Percentiles rank a stretch among this genome's conserved stretches.
phyloP scores from a whole-genome alignment of 768 basidiomycete genomes.

The Tubosaeta sp. region DNA sequence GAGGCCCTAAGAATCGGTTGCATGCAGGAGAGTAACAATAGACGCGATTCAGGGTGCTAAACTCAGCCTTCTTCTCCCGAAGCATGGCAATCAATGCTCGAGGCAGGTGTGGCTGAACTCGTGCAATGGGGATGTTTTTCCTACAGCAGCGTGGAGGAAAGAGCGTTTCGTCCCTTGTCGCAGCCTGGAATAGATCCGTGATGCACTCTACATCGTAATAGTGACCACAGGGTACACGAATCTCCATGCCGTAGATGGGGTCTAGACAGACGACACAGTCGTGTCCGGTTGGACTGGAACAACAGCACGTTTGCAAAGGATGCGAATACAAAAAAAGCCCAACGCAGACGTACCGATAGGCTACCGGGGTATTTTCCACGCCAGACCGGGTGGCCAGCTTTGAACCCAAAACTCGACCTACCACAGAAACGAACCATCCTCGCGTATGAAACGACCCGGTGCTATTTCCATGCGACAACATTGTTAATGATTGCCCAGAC shows the following conservation, averaged over 20 bases:
- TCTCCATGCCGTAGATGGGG: not conserved
- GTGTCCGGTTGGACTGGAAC: conserved; percentile 15
- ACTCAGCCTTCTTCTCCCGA: conserved; percentile 28
- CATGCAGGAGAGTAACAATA: conserved; percentile 36
- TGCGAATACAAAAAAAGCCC: not conserved
- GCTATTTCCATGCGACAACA: not conserved
- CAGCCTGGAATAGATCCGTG: conserved; percentile 31
- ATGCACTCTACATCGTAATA: conserved; percentile 34
- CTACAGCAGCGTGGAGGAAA: conserved; percentile 41
- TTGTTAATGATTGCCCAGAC: not conserved
- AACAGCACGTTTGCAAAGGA: not conserved
- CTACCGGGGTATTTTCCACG: not conserved
- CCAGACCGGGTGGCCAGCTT: not conserved
- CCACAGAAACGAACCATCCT: conserved; percentile 21
- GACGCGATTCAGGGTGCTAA: conserved; percentile 32
- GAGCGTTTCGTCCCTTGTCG: conserved; percentile 36
- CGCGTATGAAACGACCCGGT: conserved; percentile 4
- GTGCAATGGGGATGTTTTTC: conserved; percentile 24
- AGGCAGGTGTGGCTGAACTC: conserved; percentile 24
- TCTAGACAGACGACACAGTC: conserved; percentile 32
- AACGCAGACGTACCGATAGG: not conserved
- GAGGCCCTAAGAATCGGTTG: conserved; percentile 35
- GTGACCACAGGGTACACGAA: conserved; percentile 30
- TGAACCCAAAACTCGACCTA: not conserved
- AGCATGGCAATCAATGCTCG: conserved; percentile 16